These are phyloP conservation scores for Monascus ruber DNA, from an alignment of 2,329 filamentous ascomycete species.

Conservation along the genomic window DNA sequence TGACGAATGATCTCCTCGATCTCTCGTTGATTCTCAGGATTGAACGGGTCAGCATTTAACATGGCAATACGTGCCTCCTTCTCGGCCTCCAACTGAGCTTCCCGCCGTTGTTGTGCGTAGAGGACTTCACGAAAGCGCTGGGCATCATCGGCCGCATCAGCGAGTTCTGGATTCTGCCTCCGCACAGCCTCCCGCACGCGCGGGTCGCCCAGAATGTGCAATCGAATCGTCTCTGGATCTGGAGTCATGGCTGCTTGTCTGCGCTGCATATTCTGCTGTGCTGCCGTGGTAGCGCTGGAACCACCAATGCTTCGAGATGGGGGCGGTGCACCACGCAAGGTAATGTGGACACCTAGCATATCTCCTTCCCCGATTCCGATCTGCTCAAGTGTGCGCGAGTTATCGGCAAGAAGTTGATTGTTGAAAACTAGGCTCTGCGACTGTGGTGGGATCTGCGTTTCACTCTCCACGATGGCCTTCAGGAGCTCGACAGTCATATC, in stretches of 20 bases:
- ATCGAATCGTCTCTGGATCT: slow-evolving; percentile 70
- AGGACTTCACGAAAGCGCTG: slow-evolving; percentile 65
- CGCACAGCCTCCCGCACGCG: slow-evolving; percentile 59
- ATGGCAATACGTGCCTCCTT: slow-evolving; percentile 72
- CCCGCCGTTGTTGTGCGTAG: slow-evolving; percentile 54
- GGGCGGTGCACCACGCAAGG: slow-evolving; percentile 18
- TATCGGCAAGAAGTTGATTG: slow-evolving; percentile 65
- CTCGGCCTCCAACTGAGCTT: slow-evolving; percentile 61
- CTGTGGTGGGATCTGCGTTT: slow-evolving; percentile 59
- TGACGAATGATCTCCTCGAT: slow-evolving; percentile 97
- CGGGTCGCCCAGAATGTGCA: slow-evolving; percentile 73
- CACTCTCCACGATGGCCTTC: slow-evolving; percentile 77
- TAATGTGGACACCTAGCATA: slow-evolving; percentile 79
- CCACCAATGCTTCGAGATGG: slow-evolving; percentile 17
- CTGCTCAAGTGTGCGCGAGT: slow-evolving; percentile 69
- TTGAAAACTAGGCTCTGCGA: slow-evolving; percentile 85
- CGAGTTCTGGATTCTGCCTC: slow-evolving; percentile 64
- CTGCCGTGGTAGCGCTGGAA: slow-evolving; percentile 16
- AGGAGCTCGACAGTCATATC: slow-evolving; percentile 76
- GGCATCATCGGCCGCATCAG: slow-evolving; percentile 62
- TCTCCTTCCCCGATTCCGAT: slow-evolving; percentile 76
- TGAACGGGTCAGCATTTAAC: slow-evolving; percentile 89
- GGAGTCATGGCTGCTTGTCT: slow-evolving; percentile 20
- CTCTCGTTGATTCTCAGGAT: slow-evolving; percentile 76
- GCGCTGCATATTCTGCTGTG: slow-evolving; percentile 18